These are phyloP conservation scores for Lactuca sativa DNA, from an alignment of 129 eudicot genomes.

Conservation along the genomic window DNA sequence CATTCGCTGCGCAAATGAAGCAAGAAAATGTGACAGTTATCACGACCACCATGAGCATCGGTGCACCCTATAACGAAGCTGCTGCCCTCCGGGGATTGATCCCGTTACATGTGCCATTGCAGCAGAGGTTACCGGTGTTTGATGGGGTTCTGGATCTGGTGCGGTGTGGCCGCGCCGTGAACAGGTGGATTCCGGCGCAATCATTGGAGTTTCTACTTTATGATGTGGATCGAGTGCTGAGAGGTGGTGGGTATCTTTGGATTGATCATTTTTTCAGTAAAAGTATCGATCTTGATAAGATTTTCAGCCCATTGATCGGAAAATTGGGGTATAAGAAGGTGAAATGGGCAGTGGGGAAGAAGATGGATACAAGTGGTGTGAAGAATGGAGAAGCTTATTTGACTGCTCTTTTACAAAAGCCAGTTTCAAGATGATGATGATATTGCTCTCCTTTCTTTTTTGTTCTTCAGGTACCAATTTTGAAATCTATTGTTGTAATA, in stretches of 20 bases:
- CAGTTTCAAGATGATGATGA: slow-evolving; percentile 51
- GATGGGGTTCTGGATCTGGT: slow-evolving; percentile 95
- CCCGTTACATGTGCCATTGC: slow-evolving; percentile 81
- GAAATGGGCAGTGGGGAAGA: slow-evolving; percentile 85
- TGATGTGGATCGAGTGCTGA: slow-evolving; percentile 92
- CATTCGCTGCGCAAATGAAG: slow-evolving; percentile 89
- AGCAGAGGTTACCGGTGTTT: slow-evolving; percentile 87
- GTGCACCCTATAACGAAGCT: slow-evolving; percentile 77
- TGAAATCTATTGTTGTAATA: background rate
- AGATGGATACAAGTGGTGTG: slow-evolving; percentile 79
- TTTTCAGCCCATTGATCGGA: slow-evolving; percentile 71
- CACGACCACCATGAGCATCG: slow-evolving; percentile 82
- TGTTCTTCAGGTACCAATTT: slow-evolving; percentile 29
- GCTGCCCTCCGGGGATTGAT: slow-evolving; percentile 78
- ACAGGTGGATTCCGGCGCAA: slow-evolving; percentile 85
- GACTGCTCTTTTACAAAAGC: slow-evolving; percentile 95
- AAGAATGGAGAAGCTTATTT: slow-evolving; percentile 94
- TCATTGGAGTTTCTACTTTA: slow-evolving; percentile 77
- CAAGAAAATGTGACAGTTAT: slow-evolving; percentile 66
- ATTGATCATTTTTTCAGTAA: slow-evolving; percentile 86
- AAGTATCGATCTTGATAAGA: slow-evolving; percentile 74
- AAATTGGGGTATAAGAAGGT: slow-evolving; percentile 89
- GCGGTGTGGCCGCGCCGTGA: slow-evolving; percentile 84
- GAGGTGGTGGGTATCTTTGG: slow-evolving; percentile 88
- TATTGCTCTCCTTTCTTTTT: background rate